phyloP scores from a whole-genome alignment of 1,139 yeast species.

The Candida labiduridarum region DNA sequence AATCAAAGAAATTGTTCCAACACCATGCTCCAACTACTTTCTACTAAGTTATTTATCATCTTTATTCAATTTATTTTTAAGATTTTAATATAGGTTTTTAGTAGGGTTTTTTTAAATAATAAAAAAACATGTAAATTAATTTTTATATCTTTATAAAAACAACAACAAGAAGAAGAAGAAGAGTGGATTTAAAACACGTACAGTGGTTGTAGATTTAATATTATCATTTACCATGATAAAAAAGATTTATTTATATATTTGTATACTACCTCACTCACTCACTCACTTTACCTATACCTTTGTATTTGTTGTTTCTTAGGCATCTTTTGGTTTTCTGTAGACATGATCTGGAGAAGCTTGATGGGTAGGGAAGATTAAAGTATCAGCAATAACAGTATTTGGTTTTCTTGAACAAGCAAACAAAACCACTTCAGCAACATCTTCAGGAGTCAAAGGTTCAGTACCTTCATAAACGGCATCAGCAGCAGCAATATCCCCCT shows the following conservation, averaged over 20 bases:
- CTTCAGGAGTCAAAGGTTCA: constrained; percentile 48
- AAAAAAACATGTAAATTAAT: constrained; percentile 1
- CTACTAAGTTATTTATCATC: constrained; percentile 55
- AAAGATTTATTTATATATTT: too few relatives aligned
- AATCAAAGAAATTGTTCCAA: constrained; percentile 85
- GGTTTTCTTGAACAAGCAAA: constrained; percentile 51
- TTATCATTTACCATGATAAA: too few relatives aligned
- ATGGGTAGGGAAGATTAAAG: constrained; percentile 50
- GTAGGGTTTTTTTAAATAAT: background rate
- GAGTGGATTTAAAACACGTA: too few relatives aligned
- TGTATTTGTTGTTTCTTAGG: background rate
- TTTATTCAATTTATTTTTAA: background rate
- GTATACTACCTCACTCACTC: background rate
- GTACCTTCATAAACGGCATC: constrained; percentile 49
- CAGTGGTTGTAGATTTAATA: too few relatives aligned
- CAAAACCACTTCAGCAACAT: constrained; percentile 53
- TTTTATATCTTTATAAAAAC: background rate
- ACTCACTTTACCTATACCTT: background rate
- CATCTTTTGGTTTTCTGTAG: constrained; percentile 23
- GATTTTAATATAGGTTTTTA: too few relatives aligned
- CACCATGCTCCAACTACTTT: constrained; percentile 95
- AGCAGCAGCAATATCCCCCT: constrained; percentile 45
- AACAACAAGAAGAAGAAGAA: background rate
- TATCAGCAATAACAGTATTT: constrained; percentile 54
- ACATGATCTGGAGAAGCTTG: constrained; percentile 66